phyloP scores from a whole-genome alignment of 192 early-diverging fungal species.

The Paraglomus brasilianum region DNA sequence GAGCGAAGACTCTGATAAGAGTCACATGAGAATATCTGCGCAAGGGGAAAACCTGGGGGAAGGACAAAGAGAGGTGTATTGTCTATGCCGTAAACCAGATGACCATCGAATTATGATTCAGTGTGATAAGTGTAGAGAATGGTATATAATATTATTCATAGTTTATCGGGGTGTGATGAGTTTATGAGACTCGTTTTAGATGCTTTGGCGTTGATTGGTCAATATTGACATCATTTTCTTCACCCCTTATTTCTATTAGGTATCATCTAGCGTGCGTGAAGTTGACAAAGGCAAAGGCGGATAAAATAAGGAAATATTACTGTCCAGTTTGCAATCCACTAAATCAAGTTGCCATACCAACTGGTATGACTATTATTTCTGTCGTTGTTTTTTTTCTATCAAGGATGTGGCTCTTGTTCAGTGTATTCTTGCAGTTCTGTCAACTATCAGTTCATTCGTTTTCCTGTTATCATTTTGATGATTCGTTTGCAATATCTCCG shows the following conservation, averaged over 20 bases:
- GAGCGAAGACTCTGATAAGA: neutral
- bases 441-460: no score
- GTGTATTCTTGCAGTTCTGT: no score
- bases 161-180: neutral
- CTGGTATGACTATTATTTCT: no score
- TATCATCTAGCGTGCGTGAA: conserved; percentile 62
- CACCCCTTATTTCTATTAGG: conserved; percentile 36
- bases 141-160: conserved; percentile 47
- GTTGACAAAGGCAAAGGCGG: conserved; percentile 53
- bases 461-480: no score
- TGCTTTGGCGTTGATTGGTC: neutral
- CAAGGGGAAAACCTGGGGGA: conserved; percentile 30
- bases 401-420: no score
- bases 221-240: neutral
- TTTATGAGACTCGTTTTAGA: neutral
- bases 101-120: conserved; percentile 75
- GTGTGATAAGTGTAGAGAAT: conserved; percentile 73
- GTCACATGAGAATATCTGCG: neutral
- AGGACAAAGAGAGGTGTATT: conserved; percentile 60
- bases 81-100: conserved; percentile 66
- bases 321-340: neutral
- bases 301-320: conserved; percentile 39
- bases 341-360: no score
- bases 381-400: no score
- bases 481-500: no score